Percentiles rank a stretch among this genome's conserved stretches.
Conservation (phyloP, 352 stramenopile genomes). For the Globisporangium camurandrum region DNA sequence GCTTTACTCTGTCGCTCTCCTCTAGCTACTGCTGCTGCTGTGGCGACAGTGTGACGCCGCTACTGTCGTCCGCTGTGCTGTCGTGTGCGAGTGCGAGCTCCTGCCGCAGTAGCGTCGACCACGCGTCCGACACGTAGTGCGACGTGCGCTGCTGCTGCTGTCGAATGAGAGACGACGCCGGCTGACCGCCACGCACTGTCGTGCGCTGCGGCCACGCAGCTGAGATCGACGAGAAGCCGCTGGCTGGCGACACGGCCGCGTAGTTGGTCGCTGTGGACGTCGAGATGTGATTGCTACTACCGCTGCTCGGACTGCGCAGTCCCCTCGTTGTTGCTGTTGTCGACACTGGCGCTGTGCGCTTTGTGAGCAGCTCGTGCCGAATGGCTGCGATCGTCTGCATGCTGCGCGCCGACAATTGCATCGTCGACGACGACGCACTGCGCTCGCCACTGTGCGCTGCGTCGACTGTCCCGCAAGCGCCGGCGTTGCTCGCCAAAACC, state of each 20-base stretch:
- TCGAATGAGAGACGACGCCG: not conserved
- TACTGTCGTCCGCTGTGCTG: not conserved
- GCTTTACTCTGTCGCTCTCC: not conserved
- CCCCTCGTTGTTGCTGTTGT: too few relatives aligned
- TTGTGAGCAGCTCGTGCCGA: constrained; percentile 25
- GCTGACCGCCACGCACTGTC: constrained; percentile 5
- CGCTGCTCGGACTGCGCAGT: constrained; percentile 7
- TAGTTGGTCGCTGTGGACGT: constrained; percentile 9
- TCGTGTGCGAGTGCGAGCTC: constrained; percentile 7
- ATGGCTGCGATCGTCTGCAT: constrained; percentile 40
- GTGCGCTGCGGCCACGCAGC: not conserved
- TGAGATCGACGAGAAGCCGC: too few relatives aligned
- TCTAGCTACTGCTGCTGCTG: not conserved
- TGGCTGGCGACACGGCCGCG: not conserved
- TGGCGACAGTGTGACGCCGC: too few relatives aligned
- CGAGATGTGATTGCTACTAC: constrained; percentile 8
- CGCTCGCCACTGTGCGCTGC: too few relatives aligned
- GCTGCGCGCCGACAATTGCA: constrained; percentile 30
- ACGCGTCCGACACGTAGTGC: constrained; percentile 18
- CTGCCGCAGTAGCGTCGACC: constrained; percentile 31
- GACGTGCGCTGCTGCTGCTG: constrained; percentile 10
- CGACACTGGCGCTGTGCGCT: constrained; percentile 8
- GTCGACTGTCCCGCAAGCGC: too few relatives aligned
- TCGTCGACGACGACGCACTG: not conserved
- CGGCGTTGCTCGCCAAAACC: too few relatives aligned